These are phyloP conservation scores for Aspergillus persii DNA, from an alignment of 2,329 filamentous ascomycete genomes.

Conservation along the genomic window DNA sequence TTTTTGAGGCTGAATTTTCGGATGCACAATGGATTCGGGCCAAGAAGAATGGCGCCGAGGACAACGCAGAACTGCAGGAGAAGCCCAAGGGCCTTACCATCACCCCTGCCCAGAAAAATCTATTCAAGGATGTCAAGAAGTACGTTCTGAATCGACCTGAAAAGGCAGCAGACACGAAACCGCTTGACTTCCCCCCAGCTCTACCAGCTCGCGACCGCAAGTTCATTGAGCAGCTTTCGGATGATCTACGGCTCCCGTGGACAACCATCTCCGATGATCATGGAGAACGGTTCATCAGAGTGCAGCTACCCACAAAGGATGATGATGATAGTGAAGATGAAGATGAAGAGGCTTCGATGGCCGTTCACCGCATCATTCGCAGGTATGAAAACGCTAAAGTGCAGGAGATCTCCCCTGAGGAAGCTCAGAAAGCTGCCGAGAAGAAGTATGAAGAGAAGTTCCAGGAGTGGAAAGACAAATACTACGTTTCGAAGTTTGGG, in stretches of 20 bases:
- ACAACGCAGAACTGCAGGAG: constrained; percentile 58
- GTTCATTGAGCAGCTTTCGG: constrained; percentile 85
- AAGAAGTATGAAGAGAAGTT: constrained; percentile 90
- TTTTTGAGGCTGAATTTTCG: constrained; percentile 85
- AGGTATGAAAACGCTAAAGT: constrained; percentile 89
- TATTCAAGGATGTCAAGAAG: constrained; percentile 79
- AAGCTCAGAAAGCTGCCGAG: constrained; percentile 75
- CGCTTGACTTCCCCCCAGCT: constrained; percentile 70
- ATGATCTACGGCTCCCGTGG: constrained; percentile 64
- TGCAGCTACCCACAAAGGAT: constrained; percentile 57
- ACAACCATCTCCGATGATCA: constrained; percentile 62
- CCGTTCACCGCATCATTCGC: constrained; percentile 79
- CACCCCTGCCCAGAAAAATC: constrained; percentile 73
- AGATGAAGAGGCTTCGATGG: constrained; percentile 80
- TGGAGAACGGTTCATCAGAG: constrained; percentile 64
- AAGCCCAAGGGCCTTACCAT: constrained; percentile 66
- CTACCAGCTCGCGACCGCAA: constrained; percentile 83
- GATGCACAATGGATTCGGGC: constrained; percentile 90
- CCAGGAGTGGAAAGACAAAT: constrained; percentile 86
- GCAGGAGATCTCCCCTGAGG: constrained; percentile 73
- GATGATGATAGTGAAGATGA: constrained; percentile 61
- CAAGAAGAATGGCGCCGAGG: constrained; percentile 71
- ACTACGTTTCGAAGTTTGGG: constrained; percentile 87
- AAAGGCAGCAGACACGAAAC: constrained; percentile 43
- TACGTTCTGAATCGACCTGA: constrained; percentile 71